These are phyloP conservation scores for Triglochin maritima DNA, from an alignment of 106 monocot genomes.

Conservation along the genomic window DNA sequence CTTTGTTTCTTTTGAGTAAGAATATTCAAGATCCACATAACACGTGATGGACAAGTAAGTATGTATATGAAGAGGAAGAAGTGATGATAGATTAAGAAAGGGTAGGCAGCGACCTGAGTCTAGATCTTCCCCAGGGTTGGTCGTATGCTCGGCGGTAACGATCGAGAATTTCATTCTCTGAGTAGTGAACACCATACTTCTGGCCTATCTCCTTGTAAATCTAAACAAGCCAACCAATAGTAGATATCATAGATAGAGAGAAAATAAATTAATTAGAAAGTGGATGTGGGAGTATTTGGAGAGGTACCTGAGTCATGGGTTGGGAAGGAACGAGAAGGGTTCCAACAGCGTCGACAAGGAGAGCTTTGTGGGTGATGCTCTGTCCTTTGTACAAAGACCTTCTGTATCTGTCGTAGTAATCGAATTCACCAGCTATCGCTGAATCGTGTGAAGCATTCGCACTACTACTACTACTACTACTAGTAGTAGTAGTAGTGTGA, in stretches of 20 bases:
- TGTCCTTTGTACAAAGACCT: constrained; percentile 69
- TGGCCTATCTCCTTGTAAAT: constrained; percentile 83
- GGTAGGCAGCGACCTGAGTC: constrained; percentile 46
- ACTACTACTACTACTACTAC: too few relatives aligned
- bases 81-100: background rate
- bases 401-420: constrained; percentile 76
- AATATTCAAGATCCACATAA: too few relatives aligned
- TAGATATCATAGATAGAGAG: background rate
- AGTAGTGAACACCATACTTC: constrained; percentile 87
- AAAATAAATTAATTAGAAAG: background rate
- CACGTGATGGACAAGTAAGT: too few relatives aligned
- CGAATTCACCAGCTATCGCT: constrained; percentile 11
- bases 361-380: constrained; percentile 68
- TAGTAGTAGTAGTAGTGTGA: too few relatives aligned
- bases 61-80: too few relatives aligned
- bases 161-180: constrained; percentile 80
- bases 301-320: constrained; percentile 62
- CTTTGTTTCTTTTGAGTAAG: too few relatives aligned
- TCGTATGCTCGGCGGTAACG: constrained; percentile 89
- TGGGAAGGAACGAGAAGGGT: constrained; percentile 80
- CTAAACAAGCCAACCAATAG: constrained; percentile 18
- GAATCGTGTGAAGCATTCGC: too few relatives aligned
- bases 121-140: constrained; percentile 87
- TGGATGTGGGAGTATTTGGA: too few relatives aligned
- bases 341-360: constrained; percentile 93